Percentiles rank a stretch among this genome's conserved stretches.
Evolutionary conservation across 2,329 filamentous ascomycete species (phyloP).

Genomic region (Monilinia polystroma): DNA sequence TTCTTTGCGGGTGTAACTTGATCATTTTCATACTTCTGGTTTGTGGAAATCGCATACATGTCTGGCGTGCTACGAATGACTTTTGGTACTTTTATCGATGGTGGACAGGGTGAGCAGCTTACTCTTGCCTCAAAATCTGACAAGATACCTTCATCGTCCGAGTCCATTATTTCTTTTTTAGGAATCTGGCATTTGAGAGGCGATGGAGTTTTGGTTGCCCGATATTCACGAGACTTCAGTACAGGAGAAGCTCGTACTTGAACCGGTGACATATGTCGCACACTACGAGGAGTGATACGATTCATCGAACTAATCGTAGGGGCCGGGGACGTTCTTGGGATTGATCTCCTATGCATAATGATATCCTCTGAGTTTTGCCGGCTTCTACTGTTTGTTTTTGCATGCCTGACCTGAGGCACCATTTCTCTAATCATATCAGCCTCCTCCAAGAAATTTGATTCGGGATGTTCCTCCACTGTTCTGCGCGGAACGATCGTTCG

Average conservation of each 20-base stretch:
- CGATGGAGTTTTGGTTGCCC: slow-evolving; percentile 21
- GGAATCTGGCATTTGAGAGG: slow-evolving; percentile 27
- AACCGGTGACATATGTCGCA: slow-evolving; percentile 18
- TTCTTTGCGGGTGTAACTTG: slow-evolving; percentile 25
- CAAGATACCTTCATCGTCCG: slow-evolving; percentile 38
- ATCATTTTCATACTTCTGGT: background rate
- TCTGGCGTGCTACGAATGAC: slow-evolving; percentile 16
- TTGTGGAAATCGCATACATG: background rate
- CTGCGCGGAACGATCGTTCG: slow-evolving; percentile 14
- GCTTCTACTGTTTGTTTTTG: background rate
- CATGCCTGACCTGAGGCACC: background rate
- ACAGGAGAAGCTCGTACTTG: slow-evolving; percentile 36
- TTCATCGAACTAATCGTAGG: background rate
- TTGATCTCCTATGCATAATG: slow-evolving; percentile 14
- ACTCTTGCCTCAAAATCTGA: slow-evolving; percentile 28
- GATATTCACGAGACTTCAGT: slow-evolving; percentile 21
- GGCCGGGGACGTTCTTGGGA: slow-evolving; percentile 8
- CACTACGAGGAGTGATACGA: slow-evolving; percentile 2
- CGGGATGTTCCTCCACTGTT: background rate
- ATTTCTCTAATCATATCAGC: slow-evolving; percentile 12
- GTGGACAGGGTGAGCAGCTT: slow-evolving; percentile 26
- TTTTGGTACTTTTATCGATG: slow-evolving; percentile 28
- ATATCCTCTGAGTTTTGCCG: slow-evolving; percentile 11
- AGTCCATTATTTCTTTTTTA: slow-evolving; percentile 35
- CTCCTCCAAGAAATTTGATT: background rate